Evolutionary conservation across 139 green algal genomes (phyloP).

Genomic region (Dunaliella primolecta): DNA sequence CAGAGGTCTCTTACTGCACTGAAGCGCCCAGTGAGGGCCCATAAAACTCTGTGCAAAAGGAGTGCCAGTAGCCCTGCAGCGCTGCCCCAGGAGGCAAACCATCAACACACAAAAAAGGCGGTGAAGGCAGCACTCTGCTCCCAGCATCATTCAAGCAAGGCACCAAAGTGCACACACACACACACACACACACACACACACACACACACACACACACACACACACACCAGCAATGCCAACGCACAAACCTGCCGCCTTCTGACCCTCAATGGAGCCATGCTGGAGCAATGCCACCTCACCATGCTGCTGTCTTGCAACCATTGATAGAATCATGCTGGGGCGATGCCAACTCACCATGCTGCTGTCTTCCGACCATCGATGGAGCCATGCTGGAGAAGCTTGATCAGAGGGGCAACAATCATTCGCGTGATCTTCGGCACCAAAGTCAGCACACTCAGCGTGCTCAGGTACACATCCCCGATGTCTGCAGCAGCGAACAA

Average conservation of each 20-base stretch:
- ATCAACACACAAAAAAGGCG: no score
- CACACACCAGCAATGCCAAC: no score
- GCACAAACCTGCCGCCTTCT: slow-evolving; percentile 2
- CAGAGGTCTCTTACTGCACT: no score
- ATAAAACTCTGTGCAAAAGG: no score
- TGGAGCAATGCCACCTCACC: neutral
- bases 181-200: no score
- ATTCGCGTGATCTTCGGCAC: slow-evolving; percentile 4
- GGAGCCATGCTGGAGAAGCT: neutral
- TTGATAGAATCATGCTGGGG: neutral
- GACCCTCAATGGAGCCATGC: neutral
- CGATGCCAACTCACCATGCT: slow-evolving; percentile 1
- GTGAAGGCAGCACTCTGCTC: no score
- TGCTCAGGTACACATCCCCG: neutral
- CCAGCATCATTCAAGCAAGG: no score
- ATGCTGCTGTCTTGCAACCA: neutral
- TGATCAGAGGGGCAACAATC: neutral
- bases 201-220: no score
- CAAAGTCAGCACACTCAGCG: neutral
- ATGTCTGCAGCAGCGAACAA: neutral
- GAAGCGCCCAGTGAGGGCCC: no score
- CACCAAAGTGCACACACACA: no score
- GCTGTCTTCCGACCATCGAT: neutral
- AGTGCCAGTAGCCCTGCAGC: no score
- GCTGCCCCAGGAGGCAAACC: no score